Evolutionary conservation across 116 monocot genomes (phyloP).

Genomic region (Phalaenopsis hybrid): DNA sequence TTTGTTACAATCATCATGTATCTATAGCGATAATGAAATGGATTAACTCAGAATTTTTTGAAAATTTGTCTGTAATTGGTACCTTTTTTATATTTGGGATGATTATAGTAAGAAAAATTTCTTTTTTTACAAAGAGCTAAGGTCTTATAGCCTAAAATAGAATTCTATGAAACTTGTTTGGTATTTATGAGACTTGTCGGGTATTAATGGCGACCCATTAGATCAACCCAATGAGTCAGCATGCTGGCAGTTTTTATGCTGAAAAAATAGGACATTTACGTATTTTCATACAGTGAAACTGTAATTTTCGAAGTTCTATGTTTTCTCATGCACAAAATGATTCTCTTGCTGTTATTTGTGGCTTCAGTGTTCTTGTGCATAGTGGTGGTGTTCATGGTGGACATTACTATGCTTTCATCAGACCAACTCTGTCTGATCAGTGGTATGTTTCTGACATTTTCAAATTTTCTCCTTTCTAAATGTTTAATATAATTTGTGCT

Average conservation of each 20-base stretch:
- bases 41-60: neutral
- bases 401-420: slow-evolving; percentile 55
- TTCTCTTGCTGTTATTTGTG: neutral
- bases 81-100: neutral
- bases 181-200: neutral
- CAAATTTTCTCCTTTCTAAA: neutral
- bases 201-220: neutral
- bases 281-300: neutral
- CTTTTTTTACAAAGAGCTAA: neutral
- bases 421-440: slow-evolving; percentile 43
- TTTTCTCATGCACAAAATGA: neutral
- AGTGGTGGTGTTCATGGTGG: slow-evolving; percentile 61
- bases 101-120: neutral
- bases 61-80: neutral
- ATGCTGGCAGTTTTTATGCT: neutral
- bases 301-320: neutral
- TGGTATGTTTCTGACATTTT: slow-evolving; percentile 23
- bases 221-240: neutral
- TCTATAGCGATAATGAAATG: neutral
- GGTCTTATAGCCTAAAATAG: neutral
- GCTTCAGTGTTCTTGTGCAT: slow-evolving; percentile 48
- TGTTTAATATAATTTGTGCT: neutral
- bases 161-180: neutral
- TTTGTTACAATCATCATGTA: neutral
- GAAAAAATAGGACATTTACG: neutral